These are phyloP conservation scores for Pichia nanzhaoensis DNA, from an alignment of 805 yeast genomes.

Conservation along the genomic window DNA sequence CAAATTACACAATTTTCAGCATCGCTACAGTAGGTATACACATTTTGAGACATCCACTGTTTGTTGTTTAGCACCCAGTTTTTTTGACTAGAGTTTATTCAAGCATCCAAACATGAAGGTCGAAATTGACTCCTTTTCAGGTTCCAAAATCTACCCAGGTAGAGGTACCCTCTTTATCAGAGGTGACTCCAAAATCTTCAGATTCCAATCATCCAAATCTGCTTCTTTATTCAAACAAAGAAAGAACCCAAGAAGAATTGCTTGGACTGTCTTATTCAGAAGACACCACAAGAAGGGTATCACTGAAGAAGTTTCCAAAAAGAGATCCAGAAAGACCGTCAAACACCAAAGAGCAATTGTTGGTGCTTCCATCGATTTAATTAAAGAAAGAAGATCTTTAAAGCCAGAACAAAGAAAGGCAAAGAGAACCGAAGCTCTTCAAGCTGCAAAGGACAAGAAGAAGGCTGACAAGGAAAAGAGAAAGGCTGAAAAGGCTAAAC, in stretches of 20 bases:
- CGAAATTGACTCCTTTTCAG: conserved; percentile 99
- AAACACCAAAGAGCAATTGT: conserved; percentile 99
- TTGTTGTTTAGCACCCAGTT: too few species aligned
- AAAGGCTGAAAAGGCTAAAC: conserved; percentile 87
- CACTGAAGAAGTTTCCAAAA: conserved; percentile 96
- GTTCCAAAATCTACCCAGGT: conserved; percentile 99
- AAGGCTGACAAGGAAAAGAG: conserved; percentile 89
- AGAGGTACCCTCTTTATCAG: conserved; percentile 99
- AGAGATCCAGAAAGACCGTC: conserved; percentile 94
- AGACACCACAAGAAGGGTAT: conserved; percentile 99
- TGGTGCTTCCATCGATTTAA: conserved; percentile 98
- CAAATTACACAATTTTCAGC: too few species aligned
- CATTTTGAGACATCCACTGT: too few species aligned
- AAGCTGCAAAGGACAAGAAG: conserved; percentile 80
- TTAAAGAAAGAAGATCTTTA: conserved; percentile 93
- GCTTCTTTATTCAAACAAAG: conserved; percentile 98
- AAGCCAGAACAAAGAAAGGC: conserved; percentile 98
- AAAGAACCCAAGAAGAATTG: conserved; percentile 99
- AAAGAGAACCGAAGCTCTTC: conserved; percentile 85
- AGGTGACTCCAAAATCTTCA: conserved; percentile 99
- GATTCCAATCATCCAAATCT: conserved; percentile 97
- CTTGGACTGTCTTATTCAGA: conserved; percentile 99
- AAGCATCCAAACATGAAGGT: conserved; percentile 65
- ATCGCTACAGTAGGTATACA: too few species aligned
- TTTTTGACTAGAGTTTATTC: too few species aligned